phyloP scores from a whole-genome alignment of 2,329 filamentous ascomycete genomes.

The Fusarium succisae region DNA sequence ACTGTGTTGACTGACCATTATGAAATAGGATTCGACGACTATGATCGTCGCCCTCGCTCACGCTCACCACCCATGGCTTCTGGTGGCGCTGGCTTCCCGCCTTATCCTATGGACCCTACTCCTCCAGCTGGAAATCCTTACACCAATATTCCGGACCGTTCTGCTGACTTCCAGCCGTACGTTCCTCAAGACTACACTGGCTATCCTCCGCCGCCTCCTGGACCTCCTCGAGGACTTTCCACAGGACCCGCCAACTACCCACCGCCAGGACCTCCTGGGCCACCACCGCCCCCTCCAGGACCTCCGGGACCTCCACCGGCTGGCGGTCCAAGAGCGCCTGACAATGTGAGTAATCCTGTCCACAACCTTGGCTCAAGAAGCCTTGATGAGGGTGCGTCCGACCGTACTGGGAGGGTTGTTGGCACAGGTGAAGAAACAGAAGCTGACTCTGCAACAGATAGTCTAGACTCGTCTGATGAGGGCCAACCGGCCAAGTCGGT shows the following conservation, averaged over 20 bases:
- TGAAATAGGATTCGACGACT: constrained; percentile 43
- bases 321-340: constrained; percentile 49
- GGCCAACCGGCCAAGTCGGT: constrained; percentile 52
- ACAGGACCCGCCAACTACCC: constrained; percentile 5
- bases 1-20: constrained; percentile 21
- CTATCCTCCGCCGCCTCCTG: constrained; percentile 53
- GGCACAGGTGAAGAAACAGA: neutral
- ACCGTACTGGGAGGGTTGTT: constrained; percentile 41
- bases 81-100: constrained; percentile 60
- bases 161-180: constrained; percentile 52
- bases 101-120: constrained; percentile 49
- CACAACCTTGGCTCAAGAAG: constrained; percentile 41
- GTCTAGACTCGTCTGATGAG: constrained; percentile 35
- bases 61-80: constrained; percentile 61
- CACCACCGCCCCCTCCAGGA: constrained; percentile 38
- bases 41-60: constrained; percentile 53
- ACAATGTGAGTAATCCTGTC: constrained; percentile 56
- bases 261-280: constrained; percentile 43
- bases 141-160: constrained; percentile 49
- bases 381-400: constrained; percentile 52
- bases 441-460: constrained; percentile 44
- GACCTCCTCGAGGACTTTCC: constrained; percentile 37
- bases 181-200: constrained; percentile 55
- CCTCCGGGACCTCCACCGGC: constrained; percentile 48
- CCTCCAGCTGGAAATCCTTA: constrained; percentile 42